Base-by-base conservation (phyloP, 179 eudicot genomes). In the Gypsophila paniculata region DNA sequence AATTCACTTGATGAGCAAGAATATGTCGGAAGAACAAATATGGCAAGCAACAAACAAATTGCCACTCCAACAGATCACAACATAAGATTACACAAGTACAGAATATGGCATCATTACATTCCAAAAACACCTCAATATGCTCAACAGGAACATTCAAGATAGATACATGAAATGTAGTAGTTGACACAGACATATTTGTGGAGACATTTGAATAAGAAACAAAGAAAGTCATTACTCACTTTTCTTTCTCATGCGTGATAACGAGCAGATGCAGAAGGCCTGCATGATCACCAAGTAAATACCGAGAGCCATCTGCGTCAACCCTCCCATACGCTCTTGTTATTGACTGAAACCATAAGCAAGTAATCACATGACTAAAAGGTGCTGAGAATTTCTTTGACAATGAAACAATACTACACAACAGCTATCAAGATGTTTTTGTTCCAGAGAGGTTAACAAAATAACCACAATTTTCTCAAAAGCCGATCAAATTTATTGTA, bases 271-370 rank as follows among this genome's bases (percentile, higher is more conserved):
- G 97, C 64, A 94, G 86, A 76, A 94, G 90, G 49, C 99, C 99
- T 42, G 90, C 89, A 80, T 90, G 97, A 82, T 94, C 99, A 44
- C 99, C 96, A 38, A 94, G 96, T 79, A 93, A 75, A 82, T 93
- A 89, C 68, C 97, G 86, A 67, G 93, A 93, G 68, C 97, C 98
- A 89, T 93, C 95, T 71, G 97, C 90, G 81, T 93, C 98, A 71
- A 93, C 97, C 85, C 96, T 91, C 61, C 98, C 98, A 76, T 91
- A 91, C 34, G 98, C 96, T 83, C 85, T 89, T 74, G 97, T 93
- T 58, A 93, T 89, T 23, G 96, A 89, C 98, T 93, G 78, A 67
- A 70, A 52, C 25, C 73, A 73, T 70, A 63, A 34, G 48, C 74
- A 73, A 68, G 68, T 18, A 60, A 59, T 11, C 53, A 51, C 21